phyloP scores from a whole-genome alignment of 257 asterid genomes.

The Thymus quinquecostatus region DNA sequence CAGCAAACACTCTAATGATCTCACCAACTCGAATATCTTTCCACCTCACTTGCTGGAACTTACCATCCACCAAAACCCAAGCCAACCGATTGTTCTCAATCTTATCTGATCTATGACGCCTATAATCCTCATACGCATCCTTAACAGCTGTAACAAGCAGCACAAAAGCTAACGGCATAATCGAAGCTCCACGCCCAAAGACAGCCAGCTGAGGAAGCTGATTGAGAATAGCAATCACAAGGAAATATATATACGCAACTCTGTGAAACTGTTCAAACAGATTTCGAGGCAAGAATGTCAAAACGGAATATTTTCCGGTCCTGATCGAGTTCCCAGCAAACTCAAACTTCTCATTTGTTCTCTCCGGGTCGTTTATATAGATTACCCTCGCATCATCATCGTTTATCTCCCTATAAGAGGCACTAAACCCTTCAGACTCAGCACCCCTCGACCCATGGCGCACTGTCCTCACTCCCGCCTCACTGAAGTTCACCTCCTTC shows the following conservation, averaged over 20 bases:
- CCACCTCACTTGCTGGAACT: constrained; percentile 74
- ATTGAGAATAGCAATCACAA: constrained; percentile 88
- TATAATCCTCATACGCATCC: constrained; percentile 88
- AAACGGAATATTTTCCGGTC: constrained; percentile 74
- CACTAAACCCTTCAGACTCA: constrained; percentile 66
- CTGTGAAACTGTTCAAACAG: constrained; percentile 97
- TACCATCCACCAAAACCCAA: constrained; percentile 58
- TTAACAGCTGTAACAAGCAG: constrained; percentile 85
- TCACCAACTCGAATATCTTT: constrained; percentile 82
- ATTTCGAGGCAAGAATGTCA: constrained; percentile 95
- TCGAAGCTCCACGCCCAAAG: constrained; percentile 87
- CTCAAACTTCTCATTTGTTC: constrained; percentile 65
- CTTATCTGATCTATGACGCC: constrained; percentile 89
- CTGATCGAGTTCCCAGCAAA: constrained; percentile 76
- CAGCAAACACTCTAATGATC: constrained; percentile 66
- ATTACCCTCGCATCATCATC: constrained; percentile 87
- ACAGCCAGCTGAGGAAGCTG: constrained; percentile 99
- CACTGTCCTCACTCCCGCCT: constrained; percentile 53
- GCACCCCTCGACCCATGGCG: constrained; percentile 78
- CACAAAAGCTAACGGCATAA: constrained; percentile 85
- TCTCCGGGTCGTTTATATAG: constrained; percentile 71
- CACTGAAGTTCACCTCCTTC: constrained; percentile 66
- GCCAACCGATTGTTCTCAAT: constrained; percentile 84
- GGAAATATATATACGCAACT: constrained; percentile 91
- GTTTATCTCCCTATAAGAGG: constrained; percentile 78